phyloP scores from a whole-genome alignment of 768 basidiomycete species.

The Suillus subaureus region DNA sequence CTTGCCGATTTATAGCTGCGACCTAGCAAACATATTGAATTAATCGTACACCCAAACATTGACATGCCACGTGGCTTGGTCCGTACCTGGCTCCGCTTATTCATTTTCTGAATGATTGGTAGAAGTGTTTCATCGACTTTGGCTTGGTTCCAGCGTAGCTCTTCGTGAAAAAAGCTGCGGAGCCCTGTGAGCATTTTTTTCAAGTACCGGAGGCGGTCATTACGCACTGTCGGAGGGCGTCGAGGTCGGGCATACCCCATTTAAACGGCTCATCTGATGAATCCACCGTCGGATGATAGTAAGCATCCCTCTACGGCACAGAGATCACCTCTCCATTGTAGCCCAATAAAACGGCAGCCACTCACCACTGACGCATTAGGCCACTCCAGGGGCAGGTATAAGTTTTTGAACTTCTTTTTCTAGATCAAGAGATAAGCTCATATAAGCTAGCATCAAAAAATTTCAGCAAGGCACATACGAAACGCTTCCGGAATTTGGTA shows the following conservation, averaged over 20 bases:
- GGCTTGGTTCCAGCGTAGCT: slow-evolving; percentile 76
- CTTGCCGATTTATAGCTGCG: slow-evolving; percentile 73
- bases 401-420: slow-evolving; percentile 88
- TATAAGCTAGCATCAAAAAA: slow-evolving; percentile 12
- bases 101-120: slow-evolving; percentile 90
- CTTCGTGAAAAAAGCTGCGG: slow-evolving; percentile 67
- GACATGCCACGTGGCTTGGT: neutral
- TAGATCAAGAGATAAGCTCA: slow-evolving; percentile 34
- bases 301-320: slow-evolving; percentile 75
- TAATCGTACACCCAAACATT: slow-evolving; percentile 6
- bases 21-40: slow-evolving; percentile 39
- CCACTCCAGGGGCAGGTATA: slow-evolving; percentile 85
- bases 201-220: slow-evolving; percentile 5
- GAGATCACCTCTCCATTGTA: slow-evolving; percentile 8
- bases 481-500: slow-evolving; percentile 79
- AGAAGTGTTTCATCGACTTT: slow-evolving; percentile 92
- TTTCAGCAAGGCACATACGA: slow-evolving; percentile 59
- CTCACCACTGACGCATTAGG: slow-evolving; percentile 89
- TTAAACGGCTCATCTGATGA: slow-evolving; percentile 92
- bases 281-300: slow-evolving; percentile 90
- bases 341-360: slow-evolving; percentile 17
- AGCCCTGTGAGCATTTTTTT: slow-evolving; percentile 19
- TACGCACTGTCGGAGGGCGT: slow-evolving; percentile 80
- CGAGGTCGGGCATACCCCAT: slow-evolving; percentile 96
- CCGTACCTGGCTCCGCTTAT: slow-evolving; percentile 73